phyloP scores from a whole-genome alignment of 345 rosid genomes.

The Lepidium africanum region DNA sequence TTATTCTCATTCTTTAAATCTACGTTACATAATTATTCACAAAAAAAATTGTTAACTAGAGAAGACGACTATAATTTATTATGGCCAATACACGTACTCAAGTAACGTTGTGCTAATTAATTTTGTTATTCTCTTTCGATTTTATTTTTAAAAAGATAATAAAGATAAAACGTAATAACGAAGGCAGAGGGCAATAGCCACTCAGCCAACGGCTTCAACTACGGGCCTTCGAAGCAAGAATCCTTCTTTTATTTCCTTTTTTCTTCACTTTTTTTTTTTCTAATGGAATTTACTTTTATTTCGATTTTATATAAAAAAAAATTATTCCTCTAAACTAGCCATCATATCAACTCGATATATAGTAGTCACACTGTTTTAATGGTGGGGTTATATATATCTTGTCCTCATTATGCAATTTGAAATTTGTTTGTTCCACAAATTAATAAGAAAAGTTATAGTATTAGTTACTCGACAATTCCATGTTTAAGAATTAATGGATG shows the following conservation, averaged over 20 bases:
- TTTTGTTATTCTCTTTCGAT: neutral
- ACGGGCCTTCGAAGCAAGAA: conserved; percentile 32
- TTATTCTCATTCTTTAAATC: neutral
- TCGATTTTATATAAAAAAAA: neutral
- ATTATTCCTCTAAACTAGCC: neutral
- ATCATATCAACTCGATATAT: conserved; percentile 6
- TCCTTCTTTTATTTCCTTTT: conserved; percentile 21
- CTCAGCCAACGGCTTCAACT: conserved; percentile 22
- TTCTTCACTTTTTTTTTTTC: conserved; percentile 11
- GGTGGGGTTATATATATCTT: conserved; percentile 22
- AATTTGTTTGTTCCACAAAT: conserved; percentile 9
- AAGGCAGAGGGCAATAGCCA: conserved; percentile 20
- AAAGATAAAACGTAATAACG: conserved; percentile 21
- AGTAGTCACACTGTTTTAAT: neutral
- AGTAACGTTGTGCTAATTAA: neutral
- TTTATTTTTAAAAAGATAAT: neutral
- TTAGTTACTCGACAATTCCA: neutral
- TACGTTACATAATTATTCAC: neutral
- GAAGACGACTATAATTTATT: neutral
- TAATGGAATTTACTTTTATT: conserved; percentile 23
- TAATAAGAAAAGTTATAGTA: neutral
- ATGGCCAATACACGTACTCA: neutral
- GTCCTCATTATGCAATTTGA: conserved; percentile 6
- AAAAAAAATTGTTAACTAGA: neutral
- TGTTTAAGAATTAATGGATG: neutral